Base-by-base conservation (phyloP, 1,139 yeast species). In the Pichia sp. region DNA sequence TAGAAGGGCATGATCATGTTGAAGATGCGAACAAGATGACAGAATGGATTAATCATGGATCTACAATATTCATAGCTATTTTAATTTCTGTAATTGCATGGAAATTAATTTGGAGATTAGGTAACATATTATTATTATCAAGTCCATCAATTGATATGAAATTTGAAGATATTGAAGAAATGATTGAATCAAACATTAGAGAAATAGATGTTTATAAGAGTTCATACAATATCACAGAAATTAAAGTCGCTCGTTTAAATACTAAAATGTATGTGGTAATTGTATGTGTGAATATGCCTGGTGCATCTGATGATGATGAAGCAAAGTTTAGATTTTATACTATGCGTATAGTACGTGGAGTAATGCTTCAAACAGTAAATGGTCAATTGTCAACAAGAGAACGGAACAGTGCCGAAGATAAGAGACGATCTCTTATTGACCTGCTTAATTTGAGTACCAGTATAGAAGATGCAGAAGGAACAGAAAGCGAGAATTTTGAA, bases 241-340 rank as follows among this genome's bases (percentile, higher is more conserved):
- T 83, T 16, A 68, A 75, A 46, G 66, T 83, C 12, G 71, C 85
- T 9, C 79, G 81, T 54, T 79, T 82, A 46, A 82, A 80, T 58
- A 76, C 79, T 58, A 73, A 71, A 45, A 63, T 80, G 5, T 77
- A 70, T 53, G 72, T 83, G 20, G 75, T 80, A 2, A 74, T 87
- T 2, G 53, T 82, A 33, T 71, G 68, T 46, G 54, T 83, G 8
- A 61, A 60, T 29, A 79, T 83, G 83, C 63, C 67, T 39, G 90
- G 90, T 16, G 84, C 81, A 1, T 76, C 83, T 6, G 75, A 75
- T 46, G 87, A 82, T 48, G 87, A 82, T 46, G 92, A 83, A 57
- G 64, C 78, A 1, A 64, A 70, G 30, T 57, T 83, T 37, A 61
- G 84, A 43, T 71, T 73, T 51, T 81, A 82, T 44, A 66, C 78